A percentile compares a stretch with the other conserved stretches of the same genome.
Conservation (phyloP, 345 rosid genomes). For the Citrus reticulata region DNA sequence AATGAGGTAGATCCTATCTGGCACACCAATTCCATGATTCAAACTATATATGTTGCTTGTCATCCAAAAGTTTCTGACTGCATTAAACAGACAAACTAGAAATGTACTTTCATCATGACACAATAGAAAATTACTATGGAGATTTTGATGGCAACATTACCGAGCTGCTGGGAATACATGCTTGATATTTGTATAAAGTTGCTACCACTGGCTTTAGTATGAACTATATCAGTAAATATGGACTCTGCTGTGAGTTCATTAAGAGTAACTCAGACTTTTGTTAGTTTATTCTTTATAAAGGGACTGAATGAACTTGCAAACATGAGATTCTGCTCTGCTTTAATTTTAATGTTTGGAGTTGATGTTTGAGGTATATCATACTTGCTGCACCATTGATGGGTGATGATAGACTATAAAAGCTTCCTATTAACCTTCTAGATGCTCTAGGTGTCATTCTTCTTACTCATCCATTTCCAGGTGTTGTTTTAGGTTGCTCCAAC, state of each 20-base stretch:
- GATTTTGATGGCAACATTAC: not conserved
- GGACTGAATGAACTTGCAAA: not conserved
- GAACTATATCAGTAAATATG: not conserved
- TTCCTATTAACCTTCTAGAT: not conserved
- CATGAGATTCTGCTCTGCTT: not conserved
- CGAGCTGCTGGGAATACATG: not conserved
- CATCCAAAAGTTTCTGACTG: not conserved
- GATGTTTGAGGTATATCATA: not conserved
- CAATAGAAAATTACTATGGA: not conserved
- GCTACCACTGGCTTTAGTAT: not conserved
- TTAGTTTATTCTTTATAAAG: not conserved
- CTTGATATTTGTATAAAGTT: not conserved
- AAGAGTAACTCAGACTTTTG: not conserved
- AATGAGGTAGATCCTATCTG: not conserved
- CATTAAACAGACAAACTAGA: not conserved
- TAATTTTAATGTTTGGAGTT: slow-evolving; percentile 4
- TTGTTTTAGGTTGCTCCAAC: slow-evolving; percentile 68
- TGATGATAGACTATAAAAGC: not conserved
- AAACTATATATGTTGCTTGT: not conserved
- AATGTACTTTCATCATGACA: not conserved
- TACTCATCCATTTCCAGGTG: slow-evolving; percentile 6
- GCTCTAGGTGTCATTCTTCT: not conserved
- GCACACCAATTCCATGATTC: not conserved
- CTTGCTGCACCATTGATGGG: not conserved
- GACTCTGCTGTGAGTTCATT: not conserved